Evolutionary conservation across 192 early-diverging fungal species (phyloP).

Genomic region (Linnemannia exigua): DNA sequence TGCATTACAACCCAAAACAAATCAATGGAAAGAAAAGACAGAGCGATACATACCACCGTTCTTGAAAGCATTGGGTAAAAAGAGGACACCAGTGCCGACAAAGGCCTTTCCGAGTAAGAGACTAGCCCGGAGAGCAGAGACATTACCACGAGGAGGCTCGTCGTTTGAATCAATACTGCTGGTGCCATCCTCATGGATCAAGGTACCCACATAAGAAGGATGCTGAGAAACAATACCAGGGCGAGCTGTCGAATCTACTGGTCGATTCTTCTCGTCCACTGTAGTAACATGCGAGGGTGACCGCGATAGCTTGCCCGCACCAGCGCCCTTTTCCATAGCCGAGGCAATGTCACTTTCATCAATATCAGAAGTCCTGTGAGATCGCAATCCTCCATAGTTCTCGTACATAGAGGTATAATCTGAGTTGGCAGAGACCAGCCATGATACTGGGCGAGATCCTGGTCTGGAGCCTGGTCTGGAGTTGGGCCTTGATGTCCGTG

Average conservation of each 20-base stretch:
- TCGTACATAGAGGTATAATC: constrained; percentile 48
- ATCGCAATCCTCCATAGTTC: constrained; percentile 37
- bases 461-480: constrained; percentile 23
- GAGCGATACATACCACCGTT: constrained; percentile 28
- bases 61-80: constrained; percentile 80
- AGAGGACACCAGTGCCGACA: constrained; percentile 82
- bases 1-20: constrained; percentile 59
- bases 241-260: not conserved
- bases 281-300: constrained; percentile 7
- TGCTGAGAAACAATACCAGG: not conserved
- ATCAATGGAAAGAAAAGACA: constrained; percentile 22
- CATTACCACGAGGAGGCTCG: constrained; percentile 43
- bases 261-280: constrained; percentile 4
- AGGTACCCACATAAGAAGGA: not conserved
- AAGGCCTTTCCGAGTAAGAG: constrained; percentile 76
- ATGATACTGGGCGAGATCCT: constrained; percentile 37
- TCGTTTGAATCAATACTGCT: not conserved
- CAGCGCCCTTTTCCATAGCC: constrained; percentile 26
- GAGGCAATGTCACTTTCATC: constrained; percentile 15
- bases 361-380: constrained; percentile 16
- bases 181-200: constrained; percentile 19
- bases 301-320: not conserved
- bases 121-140: constrained; percentile 37
- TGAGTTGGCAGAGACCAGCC: constrained; percentile 41
- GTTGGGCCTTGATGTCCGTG: constrained; percentile 16